Base-by-base conservation (phyloP, 2,329 filamentous ascomycete species). In the Ophiostoma triangulosporum region DNA sequence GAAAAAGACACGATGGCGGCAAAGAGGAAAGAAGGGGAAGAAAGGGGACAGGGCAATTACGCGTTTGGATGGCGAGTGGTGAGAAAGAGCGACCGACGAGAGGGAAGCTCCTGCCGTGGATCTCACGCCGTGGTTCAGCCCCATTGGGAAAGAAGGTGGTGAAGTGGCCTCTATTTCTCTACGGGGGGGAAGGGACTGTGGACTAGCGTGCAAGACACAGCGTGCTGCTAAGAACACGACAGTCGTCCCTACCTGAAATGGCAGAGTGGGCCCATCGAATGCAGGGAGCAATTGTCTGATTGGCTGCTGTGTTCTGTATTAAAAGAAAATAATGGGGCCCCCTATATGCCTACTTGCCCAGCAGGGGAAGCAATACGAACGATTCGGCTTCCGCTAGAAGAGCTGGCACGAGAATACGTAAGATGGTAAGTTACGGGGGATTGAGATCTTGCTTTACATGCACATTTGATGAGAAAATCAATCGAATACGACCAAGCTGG, bases 91-190 rank as follows among this genome's bases (percentile, higher is more conserved):
- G 33, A 22, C 17, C 46, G 46, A 31, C 29, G 11, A 48, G n/a
- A 48, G 29, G 46, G 46, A 48, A 48, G 46, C 46, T 48, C 15
- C 29, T 9, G 17, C 27, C 26, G 26, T 29, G 43, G 24, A 43
- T 43, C 43, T 9, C 43, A 46, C 43, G 40, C 40, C 27, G 5
- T 29, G 43, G 24, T 46, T 46, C 43, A 46, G 43, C 43, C 43
- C 43, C 43, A 29, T 46, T 46, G 43, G 43, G 43, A 46, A 46
- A 26, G 43, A 46, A 46, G 26, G 27, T 48, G 46, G 46, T 33
- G 46, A 48, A 48, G 46, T 48, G 46, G 46, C 46, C 46, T 48
- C 46, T 48, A 15, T 48, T 46, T 29, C n/a, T 17, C 33, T 36
- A 11, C 29, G 29, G 7, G 12, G 29, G 20, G 35, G 35, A 38